Evolutionary conservation across 2,329 filamentous ascomycete species (phyloP).

Genomic region (Bipolaris bicolor): DNA sequence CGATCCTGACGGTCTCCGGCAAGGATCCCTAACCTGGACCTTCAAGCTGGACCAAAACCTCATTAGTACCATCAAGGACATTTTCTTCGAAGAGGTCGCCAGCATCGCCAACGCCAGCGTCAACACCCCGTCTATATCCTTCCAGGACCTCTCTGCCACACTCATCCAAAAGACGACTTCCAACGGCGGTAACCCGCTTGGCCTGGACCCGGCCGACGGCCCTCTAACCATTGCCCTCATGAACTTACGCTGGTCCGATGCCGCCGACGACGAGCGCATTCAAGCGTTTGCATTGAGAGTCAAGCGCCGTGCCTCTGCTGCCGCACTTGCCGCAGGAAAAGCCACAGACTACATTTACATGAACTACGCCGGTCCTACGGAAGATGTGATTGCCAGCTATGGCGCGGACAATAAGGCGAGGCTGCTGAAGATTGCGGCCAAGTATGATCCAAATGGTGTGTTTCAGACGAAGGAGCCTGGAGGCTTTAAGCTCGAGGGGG

Average conservation of each 20-base stretch:
- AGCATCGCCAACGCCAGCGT: slow-evolving; percentile 21
- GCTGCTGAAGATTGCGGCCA: slow-evolving; percentile 22
- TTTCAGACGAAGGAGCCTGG: slow-evolving; percentile 30
- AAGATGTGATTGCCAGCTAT: slow-evolving; percentile 53
- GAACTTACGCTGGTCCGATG: slow-evolving; percentile 28
- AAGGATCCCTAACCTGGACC: slow-evolving; percentile 39
- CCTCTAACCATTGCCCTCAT: slow-evolving; percentile 29
- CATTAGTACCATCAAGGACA: slow-evolving; percentile 25
- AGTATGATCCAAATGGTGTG: slow-evolving; percentile 29
- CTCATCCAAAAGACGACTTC: slow-evolving; percentile 28
- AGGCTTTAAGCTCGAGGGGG: slow-evolving; percentile 32
- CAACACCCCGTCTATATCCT: slow-evolving; percentile 27
- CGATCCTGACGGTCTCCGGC: slow-evolving; percentile 20
- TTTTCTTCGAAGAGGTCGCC: slow-evolving; percentile 32
- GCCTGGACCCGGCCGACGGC: slow-evolving; percentile 27
- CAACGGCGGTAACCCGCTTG: slow-evolving; percentile 40
- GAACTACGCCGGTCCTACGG: slow-evolving; percentile 55
- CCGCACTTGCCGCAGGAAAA: slow-evolving; percentile 14
- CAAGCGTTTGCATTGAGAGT: slow-evolving; percentile 25
- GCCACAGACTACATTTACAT: slow-evolving; percentile 48
- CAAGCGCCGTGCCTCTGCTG: slow-evolving; percentile 16
- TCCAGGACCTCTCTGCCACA: slow-evolving; percentile 38
- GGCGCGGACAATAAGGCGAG: slow-evolving; percentile 45
- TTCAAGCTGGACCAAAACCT: slow-evolving; percentile 34
- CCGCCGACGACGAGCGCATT: slow-evolving; percentile 31